phyloP scores from a whole-genome alignment of 2,329 filamentous ascomycete genomes.

The Aspergillus transmontanensis region DNA sequence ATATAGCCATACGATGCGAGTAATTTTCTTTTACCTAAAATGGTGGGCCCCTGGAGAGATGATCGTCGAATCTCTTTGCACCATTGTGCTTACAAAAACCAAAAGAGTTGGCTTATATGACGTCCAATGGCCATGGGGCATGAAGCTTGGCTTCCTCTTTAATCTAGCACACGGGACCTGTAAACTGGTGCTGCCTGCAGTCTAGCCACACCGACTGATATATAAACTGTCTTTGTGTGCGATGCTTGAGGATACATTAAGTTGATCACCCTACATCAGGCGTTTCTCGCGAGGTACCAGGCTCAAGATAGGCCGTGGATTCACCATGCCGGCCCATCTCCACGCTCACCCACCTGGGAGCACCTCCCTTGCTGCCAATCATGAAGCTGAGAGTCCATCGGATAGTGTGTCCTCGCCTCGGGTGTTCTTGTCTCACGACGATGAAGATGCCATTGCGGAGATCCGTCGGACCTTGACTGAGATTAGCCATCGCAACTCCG shows the following conservation, averaged over 20 bases:
- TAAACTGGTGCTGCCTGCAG: neutral
- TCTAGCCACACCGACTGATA: neutral
- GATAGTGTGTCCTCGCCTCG: slow-evolving; percentile 21
- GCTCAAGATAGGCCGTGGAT: slow-evolving; percentile 5
- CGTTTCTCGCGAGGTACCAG: neutral
- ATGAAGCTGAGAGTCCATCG: slow-evolving; percentile 17
- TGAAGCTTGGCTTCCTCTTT: slow-evolving; percentile 25
- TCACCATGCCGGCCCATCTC: slow-evolving; percentile 32
- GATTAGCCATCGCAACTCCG: slow-evolving; percentile 11
- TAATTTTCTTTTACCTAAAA: neutral
- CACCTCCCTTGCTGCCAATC: slow-evolving; percentile 21
- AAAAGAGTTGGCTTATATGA: neutral
- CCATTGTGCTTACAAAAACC: neutral
- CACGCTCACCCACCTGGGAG: slow-evolving; percentile 25
- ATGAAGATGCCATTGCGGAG: slow-evolving; percentile 34
- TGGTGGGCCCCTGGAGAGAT: neutral
- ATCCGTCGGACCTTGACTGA: slow-evolving; percentile 35
- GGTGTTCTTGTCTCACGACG: slow-evolving; percentile 32
- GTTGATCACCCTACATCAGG: neutral
- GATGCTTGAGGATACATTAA: neutral
- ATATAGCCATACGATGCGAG: neutral
- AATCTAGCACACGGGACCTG: slow-evolving; percentile 11
- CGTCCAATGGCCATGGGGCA: neutral
- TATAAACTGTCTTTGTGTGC: neutral
- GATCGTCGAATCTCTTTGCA: neutral